Evolutionary conservation across 2,329 filamentous ascomycete species (phyloP).

Genomic region (Rhytidhysteron rufulum): DNA sequence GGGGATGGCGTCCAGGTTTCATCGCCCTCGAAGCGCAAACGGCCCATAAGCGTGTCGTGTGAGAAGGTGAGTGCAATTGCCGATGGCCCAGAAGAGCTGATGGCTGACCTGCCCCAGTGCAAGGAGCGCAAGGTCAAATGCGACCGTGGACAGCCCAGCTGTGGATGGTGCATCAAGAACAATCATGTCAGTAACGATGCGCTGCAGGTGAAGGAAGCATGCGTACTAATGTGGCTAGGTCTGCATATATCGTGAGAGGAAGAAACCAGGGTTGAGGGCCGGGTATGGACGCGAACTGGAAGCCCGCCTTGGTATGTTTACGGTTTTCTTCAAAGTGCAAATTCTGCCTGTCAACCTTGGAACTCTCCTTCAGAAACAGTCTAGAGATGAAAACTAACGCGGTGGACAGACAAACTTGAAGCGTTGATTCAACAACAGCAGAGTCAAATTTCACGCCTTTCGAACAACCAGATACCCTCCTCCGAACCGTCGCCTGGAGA

Average conservation of each 20-base stretch:
- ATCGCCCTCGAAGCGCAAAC: constrained; percentile 45
- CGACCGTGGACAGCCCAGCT: constrained; percentile 72
- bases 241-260: constrained; percentile 67
- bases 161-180: constrained; percentile 68
- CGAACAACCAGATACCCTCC: constrained; percentile 20
- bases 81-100: too few species aligned
- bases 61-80: constrained; percentile 40
- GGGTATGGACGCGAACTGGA: constrained; percentile 62
- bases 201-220: too few species aligned
- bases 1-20: constrained; percentile 31
- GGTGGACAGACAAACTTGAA: constrained; percentile 42
- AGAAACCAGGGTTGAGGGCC: constrained; percentile 62
- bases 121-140: constrained; percentile 72
- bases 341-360: background rate
- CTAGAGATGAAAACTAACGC: background rate
- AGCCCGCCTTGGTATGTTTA: constrained; percentile 52
- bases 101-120: too few species aligned
- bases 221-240: background rate
- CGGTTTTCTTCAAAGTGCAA: too few species aligned
- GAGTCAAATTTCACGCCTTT: constrained; percentile 43
- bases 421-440: constrained; percentile 43
- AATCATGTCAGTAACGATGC: constrained; percentile 51
- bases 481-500: constrained; percentile 29
- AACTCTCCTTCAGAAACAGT: background rate
- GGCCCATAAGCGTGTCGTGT: constrained; percentile 54